Base-by-base conservation (phyloP, 192 early-diverging fungal genomes). In the Gaertneriomyces semiglobifer region DNA sequence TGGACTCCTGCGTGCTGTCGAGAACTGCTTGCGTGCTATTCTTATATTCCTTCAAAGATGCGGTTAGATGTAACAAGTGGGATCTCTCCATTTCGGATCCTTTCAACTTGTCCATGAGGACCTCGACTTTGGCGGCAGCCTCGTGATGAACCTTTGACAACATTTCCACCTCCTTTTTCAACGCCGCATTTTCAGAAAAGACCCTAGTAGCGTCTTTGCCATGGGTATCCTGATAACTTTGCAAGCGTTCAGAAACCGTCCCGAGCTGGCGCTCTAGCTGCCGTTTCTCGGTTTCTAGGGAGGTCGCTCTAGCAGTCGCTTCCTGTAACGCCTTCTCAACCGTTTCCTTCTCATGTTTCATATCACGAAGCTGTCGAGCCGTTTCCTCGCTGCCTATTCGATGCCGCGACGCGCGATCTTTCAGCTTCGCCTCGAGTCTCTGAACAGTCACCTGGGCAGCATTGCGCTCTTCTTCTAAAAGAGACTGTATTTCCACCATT, bases 21-120 rank as follows among this genome's bases (percentile, higher is more conserved):
- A 73, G 61, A 14, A 63, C 14, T 1, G 25, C 20, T 47, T 79
- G 61, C 1, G 72, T 69, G 41, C 60, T 66, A 54, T 70, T 40
- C 56, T 79, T 75, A 4, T 62, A 53, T 12, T 70, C 65, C 7
- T 60, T 47, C 14, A 76, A 47, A 6, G 64, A 54, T 6, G 66
- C 63, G 0, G 53, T 66, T 4, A 79, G 64, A 5, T 75, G 44
- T 47, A 64, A 42, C 8, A 75, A 51, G 41, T 73, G 70, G 10
- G 8, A 18, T 8, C 55, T 46, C 33, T 72, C 74, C 8, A 19
- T 38, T 51, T 76, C 68, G 19, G 69, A 33, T 44, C 73, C 71
- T 6, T 54, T 62, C 33, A 70, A 19, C 52, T 59, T 60, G 41
- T 50, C 44, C 4, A 7, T 2, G 14, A 44, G 63, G 7, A 40